phyloP scores from a whole-genome alignment of 495 filamentous ascomycete genomes.

The Penicillium alfredii region DNA sequence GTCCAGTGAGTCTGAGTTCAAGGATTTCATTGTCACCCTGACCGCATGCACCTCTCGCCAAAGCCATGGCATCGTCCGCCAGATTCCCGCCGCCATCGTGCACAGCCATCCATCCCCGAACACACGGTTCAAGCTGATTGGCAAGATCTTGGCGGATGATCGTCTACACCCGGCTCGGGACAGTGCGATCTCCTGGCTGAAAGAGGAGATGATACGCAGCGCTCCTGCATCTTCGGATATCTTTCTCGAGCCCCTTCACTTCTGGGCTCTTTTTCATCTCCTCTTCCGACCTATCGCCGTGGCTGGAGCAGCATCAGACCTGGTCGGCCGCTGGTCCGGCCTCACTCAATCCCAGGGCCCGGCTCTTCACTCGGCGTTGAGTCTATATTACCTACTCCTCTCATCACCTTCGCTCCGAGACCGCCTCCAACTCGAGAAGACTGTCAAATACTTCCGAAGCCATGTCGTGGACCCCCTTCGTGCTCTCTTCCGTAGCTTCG shows the following conservation, averaged over 20 bases:
- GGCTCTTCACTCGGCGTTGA: slow-evolving; percentile 38
- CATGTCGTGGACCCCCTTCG: slow-evolving; percentile 34
- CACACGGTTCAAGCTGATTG: slow-evolving; percentile 68
- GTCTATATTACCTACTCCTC: slow-evolving; percentile 41
- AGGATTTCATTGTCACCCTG: slow-evolving; percentile 50
- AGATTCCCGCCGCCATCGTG: slow-evolving; percentile 64
- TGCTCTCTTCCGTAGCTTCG: slow-evolving; percentile 28
- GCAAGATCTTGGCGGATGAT: slow-evolving; percentile 74
- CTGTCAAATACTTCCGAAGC: slow-evolving; percentile 31
- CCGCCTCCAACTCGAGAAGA: slow-evolving; percentile 35
- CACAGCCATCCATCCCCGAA: slow-evolving; percentile 69
- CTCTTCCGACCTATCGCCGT: slow-evolving; percentile 25
- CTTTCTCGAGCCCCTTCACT: slow-evolving; percentile 36
- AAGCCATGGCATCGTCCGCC: slow-evolving; percentile 65
- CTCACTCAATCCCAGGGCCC: slow-evolving; percentile 36
- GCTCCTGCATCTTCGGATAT: slow-evolving; percentile 26
- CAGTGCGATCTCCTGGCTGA: slow-evolving; percentile 78
- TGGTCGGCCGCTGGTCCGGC: slow-evolving; percentile 32
- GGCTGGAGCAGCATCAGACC: slow-evolving; percentile 19
- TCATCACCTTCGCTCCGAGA: slow-evolving; percentile 27
- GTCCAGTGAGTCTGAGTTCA: slow-evolving; percentile 29
- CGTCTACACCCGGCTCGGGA: slow-evolving; percentile 67
- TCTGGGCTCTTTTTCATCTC: slow-evolving; percentile 47
- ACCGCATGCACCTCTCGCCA: slow-evolving; percentile 62
- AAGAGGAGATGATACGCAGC: slow-evolving; percentile 64